Conservation (phyloP, 345 rosid species). For the Diplotaxis tenuifolia region DNA sequence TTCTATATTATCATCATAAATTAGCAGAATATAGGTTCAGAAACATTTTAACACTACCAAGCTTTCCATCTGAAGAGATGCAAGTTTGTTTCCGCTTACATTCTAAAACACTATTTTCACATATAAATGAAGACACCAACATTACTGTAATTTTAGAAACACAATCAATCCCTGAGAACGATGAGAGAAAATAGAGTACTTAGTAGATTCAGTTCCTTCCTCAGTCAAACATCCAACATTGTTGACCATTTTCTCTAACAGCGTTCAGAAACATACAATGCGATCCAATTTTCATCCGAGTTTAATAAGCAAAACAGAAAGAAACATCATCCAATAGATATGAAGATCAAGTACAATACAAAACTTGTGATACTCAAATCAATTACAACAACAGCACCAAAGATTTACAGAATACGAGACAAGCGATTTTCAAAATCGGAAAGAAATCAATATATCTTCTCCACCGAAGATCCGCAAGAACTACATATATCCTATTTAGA, state of each 20-base stretch:
- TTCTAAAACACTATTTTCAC: background rate
- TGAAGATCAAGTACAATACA: no score
- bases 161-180: background rate
- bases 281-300: no score
- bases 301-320: no score
- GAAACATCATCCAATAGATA: background rate
- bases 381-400: constrained; percentile 11
- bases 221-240: no score
- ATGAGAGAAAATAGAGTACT: background rate
- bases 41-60: constrained; percentile 22
- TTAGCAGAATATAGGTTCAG: background rate
- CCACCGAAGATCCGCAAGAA: background rate
- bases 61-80: constrained; percentile 6
- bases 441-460: background rate
- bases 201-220: no score
- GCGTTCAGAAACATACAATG: no score
- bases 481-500: background rate
- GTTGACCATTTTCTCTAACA: no score
- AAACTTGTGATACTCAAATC: no score
- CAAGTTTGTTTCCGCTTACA: background rate
- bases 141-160: background rate
- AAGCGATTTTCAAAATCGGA: constrained; percentile 2
- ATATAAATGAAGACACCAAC: background rate
- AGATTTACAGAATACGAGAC: constrained; percentile 5
- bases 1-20: background rate